phyloP scores from a whole-genome alignment of 192 early-diverging fungal genomes.

The Gigaspora rosea region DNA sequence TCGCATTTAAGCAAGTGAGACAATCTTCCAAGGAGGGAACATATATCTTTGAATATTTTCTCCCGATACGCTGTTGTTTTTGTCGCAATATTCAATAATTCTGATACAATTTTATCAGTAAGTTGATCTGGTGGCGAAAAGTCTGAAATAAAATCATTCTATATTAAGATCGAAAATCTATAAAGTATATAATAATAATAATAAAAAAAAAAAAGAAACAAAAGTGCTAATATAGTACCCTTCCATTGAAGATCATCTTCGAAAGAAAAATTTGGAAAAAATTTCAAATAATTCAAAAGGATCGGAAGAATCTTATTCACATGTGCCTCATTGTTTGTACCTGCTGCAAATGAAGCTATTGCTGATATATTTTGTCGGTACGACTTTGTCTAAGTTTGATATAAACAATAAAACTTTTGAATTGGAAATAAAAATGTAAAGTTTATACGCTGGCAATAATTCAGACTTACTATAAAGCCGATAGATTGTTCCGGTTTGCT shows the following conservation, averaged over 20 bases:
- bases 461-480: neutral
- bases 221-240: neutral
- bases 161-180: neutral
- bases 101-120: slow-evolving; percentile 33
- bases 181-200: neutral
- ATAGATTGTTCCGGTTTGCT: slow-evolving; percentile 35
- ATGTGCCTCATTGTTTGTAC: neutral
- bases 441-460: neutral
- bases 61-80: slow-evolving; percentile 37
- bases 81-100: slow-evolving; percentile 39
- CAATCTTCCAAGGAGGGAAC: slow-evolving; percentile 37
- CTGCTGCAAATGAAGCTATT: slow-evolving; percentile 24
- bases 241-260: slow-evolving; percentile 25
- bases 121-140: slow-evolving; percentile 39
- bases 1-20: slow-evolving; percentile 22
- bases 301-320: slow-evolving; percentile 8
- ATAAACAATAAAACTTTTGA: neutral
- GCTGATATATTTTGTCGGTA: slow-evolving; percentile 14
- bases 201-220: neutral
- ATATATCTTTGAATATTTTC: slow-evolving; percentile 38
- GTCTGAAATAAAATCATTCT: slow-evolving; percentile 22
- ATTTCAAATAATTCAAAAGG: slow-evolving; percentile 27
- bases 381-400: slow-evolving; percentile 22
- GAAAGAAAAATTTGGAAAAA: slow-evolving; percentile 26
- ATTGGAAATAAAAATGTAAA: neutral